Conservation (phyloP, 148 eudicot species). For the Chenopodium berlandieri region DNA sequence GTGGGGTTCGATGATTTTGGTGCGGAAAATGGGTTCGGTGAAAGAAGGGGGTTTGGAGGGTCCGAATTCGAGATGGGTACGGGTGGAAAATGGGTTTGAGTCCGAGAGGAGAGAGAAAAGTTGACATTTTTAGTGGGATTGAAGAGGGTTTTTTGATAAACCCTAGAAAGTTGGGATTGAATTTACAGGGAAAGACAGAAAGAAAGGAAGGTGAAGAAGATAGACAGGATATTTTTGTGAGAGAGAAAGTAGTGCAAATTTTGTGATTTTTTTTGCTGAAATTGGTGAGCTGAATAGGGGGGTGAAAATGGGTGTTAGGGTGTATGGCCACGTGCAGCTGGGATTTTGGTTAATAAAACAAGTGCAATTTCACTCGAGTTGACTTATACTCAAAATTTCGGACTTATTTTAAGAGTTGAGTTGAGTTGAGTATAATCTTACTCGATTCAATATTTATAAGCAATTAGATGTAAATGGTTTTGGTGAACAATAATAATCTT, state of each 20-base stretch:
- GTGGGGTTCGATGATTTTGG: conserved; percentile 25
- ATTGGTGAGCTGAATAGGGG: neutral
- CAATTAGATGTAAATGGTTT: too few relatives aligned
- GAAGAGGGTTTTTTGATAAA: conserved; percentile 23
- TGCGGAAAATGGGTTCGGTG: conserved; percentile 32
- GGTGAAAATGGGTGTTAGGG: too few relatives aligned
- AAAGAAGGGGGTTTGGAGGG: conserved; percentile 16
- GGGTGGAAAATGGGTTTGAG: conserved; percentile 25
- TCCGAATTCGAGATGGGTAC: conserved; percentile 17
- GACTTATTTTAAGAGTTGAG: too few relatives aligned
- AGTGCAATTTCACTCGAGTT: too few relatives aligned
- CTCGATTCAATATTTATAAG: too few relatives aligned
- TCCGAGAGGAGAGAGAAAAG: conserved; percentile 26
- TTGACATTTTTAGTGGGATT: conserved; percentile 18
- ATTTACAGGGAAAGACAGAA: neutral
- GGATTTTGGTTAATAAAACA: too few relatives aligned
- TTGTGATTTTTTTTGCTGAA: neutral
- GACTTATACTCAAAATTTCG: too few relatives aligned
- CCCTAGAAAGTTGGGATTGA: conserved; percentile 19
- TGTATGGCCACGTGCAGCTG: too few relatives aligned
- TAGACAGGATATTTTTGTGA: conserved; percentile 3
- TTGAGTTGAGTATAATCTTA: too few relatives aligned
- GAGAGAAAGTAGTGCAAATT: neutral
- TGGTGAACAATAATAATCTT: too few relatives aligned
- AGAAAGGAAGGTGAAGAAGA: neutral